Evolutionary conservation across 1,284 basidiomycete genomes (phyloP), one percentile per base, ranked within the genome.

Genomic region (Cryptococcus deneoformans): DNA sequence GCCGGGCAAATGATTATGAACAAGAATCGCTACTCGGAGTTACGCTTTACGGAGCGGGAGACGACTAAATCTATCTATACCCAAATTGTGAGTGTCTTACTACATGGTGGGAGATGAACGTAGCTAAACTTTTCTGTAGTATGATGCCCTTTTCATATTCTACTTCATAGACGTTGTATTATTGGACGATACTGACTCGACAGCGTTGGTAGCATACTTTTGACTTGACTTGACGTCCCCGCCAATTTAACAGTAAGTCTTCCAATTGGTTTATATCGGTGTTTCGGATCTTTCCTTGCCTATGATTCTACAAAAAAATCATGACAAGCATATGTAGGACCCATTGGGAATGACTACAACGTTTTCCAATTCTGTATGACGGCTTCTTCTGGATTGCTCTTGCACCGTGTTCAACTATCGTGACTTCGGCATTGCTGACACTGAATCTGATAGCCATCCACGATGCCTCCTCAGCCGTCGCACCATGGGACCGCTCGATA

Each of bases 321-420:
- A 67, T 62, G 70, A 77, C 75, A 77, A 77, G 75, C 75, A 77
- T 77, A 77, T 77, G 69, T 74, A 77, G 73, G 75, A 77, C 63
- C 65, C 66, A 58, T 69, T 59, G 68, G 66, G 66, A 61, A 54
- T 71, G 75, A 74, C 75, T 75, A 70, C 64, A 68, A 50, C 40
- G 54, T 58, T 55, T 59, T 63, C 61, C 60, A 63, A 64, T 60
- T 50, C 58, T 63, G 72, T 69, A 75, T 75, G 71, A 73, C 50
- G 61, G 61, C 60, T 39, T 16, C 29, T 45, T 59, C 52, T 40
- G 51, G 44, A 46, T 42, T 43, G 39, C 29, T 7, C 35, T 14
- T 48, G 29, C 8, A 8, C 20, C 12, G 34, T 43, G 24, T 40
- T 3, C 3, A n/a, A n/a, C 29, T n/a, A 0, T 6, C 24, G 11